A percentile compares a stretch with the other conserved stretches of the same genome.
These are phyloP conservation scores for Pistacia atlantica DNA, from an alignment of 345 rosid genomes.

Conservation along the genomic window DNA sequence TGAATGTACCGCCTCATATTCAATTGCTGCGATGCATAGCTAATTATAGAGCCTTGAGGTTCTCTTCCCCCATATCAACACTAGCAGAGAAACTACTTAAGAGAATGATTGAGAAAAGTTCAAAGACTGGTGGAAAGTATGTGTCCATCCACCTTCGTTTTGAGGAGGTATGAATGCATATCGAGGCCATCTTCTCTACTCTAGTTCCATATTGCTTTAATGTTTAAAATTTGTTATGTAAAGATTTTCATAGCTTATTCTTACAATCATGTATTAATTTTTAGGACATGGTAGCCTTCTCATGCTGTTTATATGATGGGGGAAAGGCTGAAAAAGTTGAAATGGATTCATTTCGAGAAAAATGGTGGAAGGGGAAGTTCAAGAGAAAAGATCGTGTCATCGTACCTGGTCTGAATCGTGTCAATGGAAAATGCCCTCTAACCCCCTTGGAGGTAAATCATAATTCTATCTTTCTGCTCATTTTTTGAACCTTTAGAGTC, in stretches of 20 bases:
- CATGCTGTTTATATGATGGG: conserved; percentile 88
- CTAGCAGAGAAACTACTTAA: conserved; percentile 64
- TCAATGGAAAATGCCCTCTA: conserved; percentile 90
- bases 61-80: conserved; percentile 59
- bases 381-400: conserved; percentile 68
- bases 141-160: conserved; percentile 86
- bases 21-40: conserved; percentile 87
- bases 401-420: conserved; percentile 71
- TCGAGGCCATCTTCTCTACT: neutral
- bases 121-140: conserved; percentile 71
- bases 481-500: conserved; percentile 9
- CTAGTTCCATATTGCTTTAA: neutral
- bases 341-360: conserved; percentile 70
- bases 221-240: neutral
- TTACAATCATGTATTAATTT: conserved; percentile 14
- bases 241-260: neutral
- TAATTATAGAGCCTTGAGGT: conserved; percentile 81
- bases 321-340: conserved; percentile 72
- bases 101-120: conserved; percentile 77
- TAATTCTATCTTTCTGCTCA: neutral
- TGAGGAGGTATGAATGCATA: conserved; percentile 67
- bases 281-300: conserved; percentile 99
- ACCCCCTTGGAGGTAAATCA: conserved; percentile 86
- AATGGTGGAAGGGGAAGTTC: conserved; percentile 83
- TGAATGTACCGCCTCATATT: conserved; percentile 84